phyloP scores from a whole-genome alignment of 768 basidiomycete species.

The Glaciozyma martinii region DNA sequence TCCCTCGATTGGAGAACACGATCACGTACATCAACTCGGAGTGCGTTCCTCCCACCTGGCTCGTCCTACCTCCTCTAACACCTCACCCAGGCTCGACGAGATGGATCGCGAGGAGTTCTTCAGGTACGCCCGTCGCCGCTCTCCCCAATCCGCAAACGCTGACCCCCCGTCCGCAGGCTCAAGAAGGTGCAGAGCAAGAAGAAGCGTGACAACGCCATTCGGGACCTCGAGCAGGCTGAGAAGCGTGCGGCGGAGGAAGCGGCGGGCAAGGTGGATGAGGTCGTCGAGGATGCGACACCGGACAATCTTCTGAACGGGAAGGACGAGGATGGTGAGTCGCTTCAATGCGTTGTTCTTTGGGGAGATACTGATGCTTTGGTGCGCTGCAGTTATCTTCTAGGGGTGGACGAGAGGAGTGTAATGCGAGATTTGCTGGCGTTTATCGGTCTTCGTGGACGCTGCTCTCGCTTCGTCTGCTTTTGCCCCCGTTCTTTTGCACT shows the following conservation, averaged over 20 bases:
- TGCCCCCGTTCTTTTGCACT: too few relatives aligned
- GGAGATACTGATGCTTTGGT: too few relatives aligned
- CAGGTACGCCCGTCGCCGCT: conserved; percentile 76
- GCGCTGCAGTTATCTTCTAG: background rate
- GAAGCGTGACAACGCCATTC: conserved; percentile 33
- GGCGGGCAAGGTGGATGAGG: conserved; percentile 36
- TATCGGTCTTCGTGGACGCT: too few relatives aligned
- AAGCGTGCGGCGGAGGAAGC: conserved; percentile 40
- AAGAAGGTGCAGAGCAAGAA: conserved; percentile 35
- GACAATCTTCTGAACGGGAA: conserved; percentile 16
- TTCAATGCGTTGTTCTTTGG: background rate
- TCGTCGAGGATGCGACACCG: background rate
- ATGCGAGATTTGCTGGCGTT: background rate
- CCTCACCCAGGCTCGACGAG: conserved; percentile 58
- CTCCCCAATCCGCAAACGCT: background rate
- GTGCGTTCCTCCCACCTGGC: background rate
- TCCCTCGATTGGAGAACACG: conserved; percentile 90
- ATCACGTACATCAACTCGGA: conserved; percentile 97
- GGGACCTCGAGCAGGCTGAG: conserved; percentile 27
- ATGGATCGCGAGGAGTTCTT: conserved; percentile 65
- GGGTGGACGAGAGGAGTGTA: background rate
- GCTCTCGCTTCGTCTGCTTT: too few relatives aligned
- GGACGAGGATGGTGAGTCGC: conserved; percentile 27
- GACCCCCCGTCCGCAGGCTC: background rate
- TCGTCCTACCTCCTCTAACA: background rate